Percentiles rank a stretch among this genome's conserved stretches.
Conservation (phyloP, 495 filamentous ascomycete genomes). For the Hypoxylon subgilvum region DNA sequence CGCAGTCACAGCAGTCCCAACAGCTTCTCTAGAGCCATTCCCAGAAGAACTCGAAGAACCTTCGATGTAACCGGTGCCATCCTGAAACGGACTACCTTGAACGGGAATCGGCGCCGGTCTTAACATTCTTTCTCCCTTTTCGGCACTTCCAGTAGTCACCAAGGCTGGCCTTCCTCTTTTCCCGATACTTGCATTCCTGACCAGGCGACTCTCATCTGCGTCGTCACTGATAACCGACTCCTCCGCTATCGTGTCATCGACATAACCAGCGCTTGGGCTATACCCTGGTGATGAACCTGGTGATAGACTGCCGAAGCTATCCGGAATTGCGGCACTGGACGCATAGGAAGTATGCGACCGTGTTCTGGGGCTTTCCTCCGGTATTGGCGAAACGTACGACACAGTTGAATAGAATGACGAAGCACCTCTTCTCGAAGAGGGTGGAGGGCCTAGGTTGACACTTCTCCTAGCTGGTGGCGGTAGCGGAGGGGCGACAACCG, state of each 20-base stretch:
- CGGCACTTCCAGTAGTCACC: conserved; percentile 58
- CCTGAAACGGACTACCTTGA: conserved; percentile 44
- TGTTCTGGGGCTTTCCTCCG: conserved; percentile 73
- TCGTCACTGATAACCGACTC: conserved; percentile 60
- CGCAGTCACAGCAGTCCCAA: conserved; percentile 40
- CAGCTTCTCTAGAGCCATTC: conserved; percentile 28
- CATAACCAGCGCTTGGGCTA: conserved; percentile 52
- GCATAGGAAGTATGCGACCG: conserved; percentile 74
- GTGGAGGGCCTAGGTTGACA: conserved; percentile 67
- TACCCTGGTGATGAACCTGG: no score
- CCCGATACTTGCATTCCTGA: conserved; percentile 80
- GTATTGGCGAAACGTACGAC: conserved; percentile 88
- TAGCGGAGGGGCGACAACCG: conserved; percentile 46
- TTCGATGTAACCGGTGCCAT: conserved; percentile 53
- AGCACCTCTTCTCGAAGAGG: conserved; percentile 70
- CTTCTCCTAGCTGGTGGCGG: conserved; percentile 56
- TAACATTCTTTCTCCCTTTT: conserved; percentile 31
- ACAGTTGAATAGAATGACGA: conserved; percentile 74
- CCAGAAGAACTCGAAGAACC: conserved; percentile 51
- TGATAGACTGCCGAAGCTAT: conserved; percentile 63
- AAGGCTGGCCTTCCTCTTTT: conserved; percentile 75
- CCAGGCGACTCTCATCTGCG: conserved; percentile 66
- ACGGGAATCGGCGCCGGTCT: conserved; percentile 45
- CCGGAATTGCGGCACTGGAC: conserved; percentile 80
- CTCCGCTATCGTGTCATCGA: conserved; percentile 57